Evolutionary conservation across 495 filamentous ascomycete species (phyloP), one percentile per base, ranked within the genome.

Genomic region (Aspergillus heteromorphus): DNA sequence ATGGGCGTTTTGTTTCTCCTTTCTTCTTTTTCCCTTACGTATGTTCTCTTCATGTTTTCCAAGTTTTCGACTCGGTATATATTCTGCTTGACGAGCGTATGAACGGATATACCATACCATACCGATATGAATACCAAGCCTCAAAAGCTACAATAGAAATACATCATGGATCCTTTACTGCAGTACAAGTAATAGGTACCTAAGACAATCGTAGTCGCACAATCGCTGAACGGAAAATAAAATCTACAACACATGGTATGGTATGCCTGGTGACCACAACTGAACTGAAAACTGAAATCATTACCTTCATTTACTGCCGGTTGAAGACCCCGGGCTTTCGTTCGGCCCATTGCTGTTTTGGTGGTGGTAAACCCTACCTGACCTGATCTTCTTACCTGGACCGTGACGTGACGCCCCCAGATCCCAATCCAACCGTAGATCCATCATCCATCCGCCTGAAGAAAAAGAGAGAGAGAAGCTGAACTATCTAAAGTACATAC

Each of bases 361-460:
- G 55, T 66, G 56, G 40, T 53, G 27, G 53, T 42, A 68, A 60
- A 63, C 66, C 81, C 86, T 87, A 87, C 83, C 85, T 86, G 79
- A 80, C 83, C 85, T 87, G 79, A 80, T 80, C 81, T 84, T 82
- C 81, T 85, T 83, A 85, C 81, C 80, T 83, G 62, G 66, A 53
- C 58, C 34, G n/a, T n/a, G n/a, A n/a, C n/a, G n/a, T n/a, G n/a
- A n/a, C n/a, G n/a, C n/a, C 59, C 58, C 58, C 56, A 49, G 55
- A 57, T 60, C 58, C 53, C n/a, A n/a, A n/a, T n/a, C 63, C 31
- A 52, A 49, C 53, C 42, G 47, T 30, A 38, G 48, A 43, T 56
- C 57, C 60, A n/a, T n/a, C n/a, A n/a, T n/a, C n/a, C n/a, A n/a
- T 47, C 57, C 60, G 51, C 54, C 60, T 57, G 49, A 60, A 49